Evolutionary conservation across 192 early-diverging fungal genomes (phyloP), one percentile per base, ranked within the genome.

Genomic region (Podila epigama): DNA sequence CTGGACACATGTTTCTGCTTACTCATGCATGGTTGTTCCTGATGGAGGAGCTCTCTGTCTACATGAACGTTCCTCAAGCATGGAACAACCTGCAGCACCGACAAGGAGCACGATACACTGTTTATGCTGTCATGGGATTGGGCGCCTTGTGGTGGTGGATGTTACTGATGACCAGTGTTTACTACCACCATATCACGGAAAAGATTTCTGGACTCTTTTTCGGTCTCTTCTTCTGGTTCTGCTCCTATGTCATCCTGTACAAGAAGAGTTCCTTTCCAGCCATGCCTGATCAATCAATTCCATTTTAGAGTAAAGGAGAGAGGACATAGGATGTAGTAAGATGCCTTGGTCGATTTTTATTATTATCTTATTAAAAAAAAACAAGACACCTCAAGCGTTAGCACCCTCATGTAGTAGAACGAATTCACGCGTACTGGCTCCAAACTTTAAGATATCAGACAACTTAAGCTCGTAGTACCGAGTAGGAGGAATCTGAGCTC

Each of bases 371-470:
- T n/a, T n/a, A n/a, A n/a, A n/a, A n/a, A n/a, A n/a, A n/a, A n/a
- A n/a, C n/a, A n/a, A n/a, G n/a, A n/a, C n/a, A n/a, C n/a, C n/a
- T 57, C 33, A 57, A 16, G 50, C 50, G 15, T 75, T 63, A n/a
- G 71, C 78, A 37, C 87, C 84, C 54, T 95, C 94, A 65, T 86
- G 82, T 64, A 99, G 83, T 18, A 99, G 66, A 5, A 99, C 96
- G 62, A 95, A 97, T 60, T 99, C 97, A 54, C 97, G 84, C 1
- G 93, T 92, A 66, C 92, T 94, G 40, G 89, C 88, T 0, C 95
- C 97, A 86, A 99, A 96, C 69, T 92, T 95, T 29, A 99, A 79
- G 7, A 92, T 86, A 81, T 99, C 97, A 15, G 89, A 90, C 28
- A 87, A 57, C 44, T 89, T 88, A 36, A 98, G 81, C 72, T 99